Evolutionary conservation across 2,329 filamentous ascomycete genomes (phyloP), one percentile per base, ranked within the genome.

Genomic region (Metarhizium sp.): DNA sequence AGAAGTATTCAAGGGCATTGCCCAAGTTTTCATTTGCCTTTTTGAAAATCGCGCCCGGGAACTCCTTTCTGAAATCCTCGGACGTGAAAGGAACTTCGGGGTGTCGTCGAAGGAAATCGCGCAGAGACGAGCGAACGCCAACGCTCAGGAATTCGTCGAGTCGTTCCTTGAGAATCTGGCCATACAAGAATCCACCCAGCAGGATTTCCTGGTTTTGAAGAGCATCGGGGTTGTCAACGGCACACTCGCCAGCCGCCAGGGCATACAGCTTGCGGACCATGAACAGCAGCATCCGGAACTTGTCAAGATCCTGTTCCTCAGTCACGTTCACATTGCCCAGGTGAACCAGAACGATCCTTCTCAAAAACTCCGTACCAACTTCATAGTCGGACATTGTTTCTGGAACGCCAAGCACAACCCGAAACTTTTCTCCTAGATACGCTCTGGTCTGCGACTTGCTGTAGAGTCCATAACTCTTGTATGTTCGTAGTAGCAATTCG

Each of bases 241-340:
- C 81, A 69, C 92, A 97, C 60, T 96, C 92, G 55, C 92, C 92
- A 58, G 92, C 91, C 8, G 94, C 92, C 51, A 99, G 78, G 14
- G 92, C 84, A 67, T 99, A 99, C 36, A 99, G 81, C 71, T 99
- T 99, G 60, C 92, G 82, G 64, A 92, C 88, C 92, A 97, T 97
- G 74, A 97, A 95, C 47, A 97, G 77, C 48, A 97, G 76, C 82
- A 96, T 85, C 62, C 88, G 87, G 75, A 95, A 97, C 72, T 99
- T 99, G 76, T 97, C 91, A 48, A 79, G 79, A 64, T 97, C 87
- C 71, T 96, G 88, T 55, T 84, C 78, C 59, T 91, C 87, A 0
- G 88, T 92, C 38, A 96, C 90, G 60, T 94, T 79, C 60, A 88
- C 79, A 62, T 90, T 91, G 55, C 92, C 92, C 18, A 99, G 78